Conservation (phyloP, 2,329 filamentous ascomycete genomes). For the Xylariaceae sp. region DNA sequence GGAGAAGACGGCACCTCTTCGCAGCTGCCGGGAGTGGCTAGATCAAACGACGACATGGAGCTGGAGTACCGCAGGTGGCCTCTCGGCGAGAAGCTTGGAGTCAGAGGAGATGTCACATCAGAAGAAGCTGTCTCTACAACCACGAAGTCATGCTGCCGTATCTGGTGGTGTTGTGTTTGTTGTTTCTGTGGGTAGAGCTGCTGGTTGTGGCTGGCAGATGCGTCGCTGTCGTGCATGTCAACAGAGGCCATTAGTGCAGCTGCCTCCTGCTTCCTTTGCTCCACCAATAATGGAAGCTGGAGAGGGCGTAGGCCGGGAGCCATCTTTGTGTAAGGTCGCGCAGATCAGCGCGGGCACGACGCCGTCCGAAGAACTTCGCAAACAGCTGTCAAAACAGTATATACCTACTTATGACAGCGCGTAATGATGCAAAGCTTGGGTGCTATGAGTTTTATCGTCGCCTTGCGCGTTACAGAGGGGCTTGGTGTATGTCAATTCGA, state of each 20-base stretch:
- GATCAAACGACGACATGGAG: slow-evolving; percentile 73
- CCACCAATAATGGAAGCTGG: slow-evolving; percentile 27
- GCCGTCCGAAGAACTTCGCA: slow-evolving; percentile 9
- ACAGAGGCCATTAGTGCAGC: slow-evolving; percentile 9
- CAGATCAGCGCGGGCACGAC: slow-evolving; percentile 15
- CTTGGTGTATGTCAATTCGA: not conserved
- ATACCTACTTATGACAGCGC: not conserved
- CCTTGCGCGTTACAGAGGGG: not conserved
- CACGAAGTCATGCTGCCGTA: slow-evolving; percentile 32
- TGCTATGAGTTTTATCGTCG: not conserved
- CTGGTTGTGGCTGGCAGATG: slow-evolving; percentile 38
- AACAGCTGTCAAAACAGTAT: not conserved
- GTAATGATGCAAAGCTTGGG: not conserved
- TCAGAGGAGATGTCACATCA: slow-evolving; percentile 65
- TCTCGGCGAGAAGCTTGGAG: slow-evolving; percentile 64
- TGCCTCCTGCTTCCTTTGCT: slow-evolving; percentile 28
- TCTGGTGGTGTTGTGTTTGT: slow-evolving; percentile 4
- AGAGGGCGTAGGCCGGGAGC: slow-evolving; percentile 32
- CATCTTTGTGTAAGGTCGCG: slow-evolving; percentile 20
- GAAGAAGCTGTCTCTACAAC: slow-evolving; percentile 55
- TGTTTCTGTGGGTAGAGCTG: not conserved
- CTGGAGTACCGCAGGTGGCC: slow-evolving; percentile 65
- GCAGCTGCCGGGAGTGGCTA: slow-evolving; percentile 46
- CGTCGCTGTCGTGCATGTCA: slow-evolving; percentile 30
- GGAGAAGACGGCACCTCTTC: slow-evolving; percentile 58